phyloP scores from a whole-genome alignment of 106 monocot genomes.

The Dendrobium chrysotoxum region DNA sequence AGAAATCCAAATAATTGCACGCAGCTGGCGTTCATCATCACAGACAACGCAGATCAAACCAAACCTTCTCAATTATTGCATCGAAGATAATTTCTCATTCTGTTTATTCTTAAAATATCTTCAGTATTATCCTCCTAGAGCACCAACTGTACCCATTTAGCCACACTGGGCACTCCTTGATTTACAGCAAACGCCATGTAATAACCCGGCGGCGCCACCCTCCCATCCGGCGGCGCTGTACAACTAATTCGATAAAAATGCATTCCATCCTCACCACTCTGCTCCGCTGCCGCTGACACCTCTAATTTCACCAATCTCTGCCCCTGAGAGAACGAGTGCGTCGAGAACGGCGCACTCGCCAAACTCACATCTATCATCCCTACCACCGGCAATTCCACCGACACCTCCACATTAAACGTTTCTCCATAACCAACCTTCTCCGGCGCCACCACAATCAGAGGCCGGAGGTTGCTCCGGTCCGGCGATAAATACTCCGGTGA shows the following conservation, averaged over 20 bases:
- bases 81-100: too few species aligned
- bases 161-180: constrained; percentile 17
- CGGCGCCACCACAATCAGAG: constrained; percentile 10
- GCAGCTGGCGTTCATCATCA: too few species aligned
- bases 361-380: constrained; percentile 43
- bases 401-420: constrained; percentile 19
- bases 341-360: constrained; percentile 48
- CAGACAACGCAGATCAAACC: too few species aligned
- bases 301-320: constrained; percentile 40
- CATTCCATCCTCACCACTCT: constrained; percentile 4
- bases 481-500: constrained; percentile 51
- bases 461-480: constrained; percentile 39
- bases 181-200: constrained; percentile 27
- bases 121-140: background rate
- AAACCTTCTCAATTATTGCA: too few species aligned
- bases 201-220: constrained; percentile 26
- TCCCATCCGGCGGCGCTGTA: constrained; percentile 22
- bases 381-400: constrained; percentile 37
- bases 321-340: constrained; percentile 60
- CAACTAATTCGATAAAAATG: constrained; percentile 29
- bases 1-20: too few species aligned
- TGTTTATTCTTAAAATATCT: too few species aligned
- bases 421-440: constrained; percentile 19
- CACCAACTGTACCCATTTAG: constrained; percentile 20
- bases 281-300: constrained; percentile 27